Evolutionary conservation across 2,329 filamentous ascomycete genomes (phyloP).

Genomic region (Diplocarpon rosae): DNA sequence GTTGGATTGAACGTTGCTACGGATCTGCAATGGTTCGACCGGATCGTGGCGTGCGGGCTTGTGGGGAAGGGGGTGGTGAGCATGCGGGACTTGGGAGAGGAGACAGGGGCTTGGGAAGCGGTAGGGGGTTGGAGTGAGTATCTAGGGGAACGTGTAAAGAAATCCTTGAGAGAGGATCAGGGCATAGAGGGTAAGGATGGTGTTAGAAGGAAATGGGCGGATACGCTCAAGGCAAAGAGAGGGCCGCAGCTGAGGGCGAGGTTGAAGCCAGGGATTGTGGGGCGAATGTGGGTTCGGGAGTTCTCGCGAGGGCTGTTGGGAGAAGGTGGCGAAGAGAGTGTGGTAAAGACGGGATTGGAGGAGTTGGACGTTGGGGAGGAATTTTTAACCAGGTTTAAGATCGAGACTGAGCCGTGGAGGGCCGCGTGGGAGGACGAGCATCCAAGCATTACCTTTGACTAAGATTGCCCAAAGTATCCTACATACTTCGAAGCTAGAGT

Average conservation of each 20-base stretch:
- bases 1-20: constrained; percentile 69
- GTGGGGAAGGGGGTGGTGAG: constrained; percentile 72
- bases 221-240: constrained; percentile 1
- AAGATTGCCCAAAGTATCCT: too few species aligned
- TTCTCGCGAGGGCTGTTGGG: constrained; percentile 15
- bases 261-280: constrained; percentile 9
- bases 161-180: neutral
- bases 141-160: too few species aligned
- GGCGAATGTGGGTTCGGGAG: constrained; percentile 12
- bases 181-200: neutral
- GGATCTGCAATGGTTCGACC: constrained; percentile 50
- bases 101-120: constrained; percentile 29
- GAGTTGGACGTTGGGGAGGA: constrained; percentile 6
- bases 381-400: neutral
- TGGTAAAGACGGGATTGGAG: constrained; percentile 7
- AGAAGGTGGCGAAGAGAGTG: constrained; percentile 4
- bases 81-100: constrained; percentile 31
- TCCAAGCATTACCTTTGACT: too few species aligned
- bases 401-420: constrained; percentile 1
- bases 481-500: too few species aligned
- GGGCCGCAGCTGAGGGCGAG: constrained; percentile 4
- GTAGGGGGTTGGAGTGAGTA: neutral
- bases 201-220: constrained; percentile 1
- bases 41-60: constrained; percentile 86
- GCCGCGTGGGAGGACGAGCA: constrained; percentile 3